Evolutionary conservation across 768 basidiomycete species (phyloP), one percentile per base, ranked within the genome.

Genomic region (Suillus clintonianus): DNA sequence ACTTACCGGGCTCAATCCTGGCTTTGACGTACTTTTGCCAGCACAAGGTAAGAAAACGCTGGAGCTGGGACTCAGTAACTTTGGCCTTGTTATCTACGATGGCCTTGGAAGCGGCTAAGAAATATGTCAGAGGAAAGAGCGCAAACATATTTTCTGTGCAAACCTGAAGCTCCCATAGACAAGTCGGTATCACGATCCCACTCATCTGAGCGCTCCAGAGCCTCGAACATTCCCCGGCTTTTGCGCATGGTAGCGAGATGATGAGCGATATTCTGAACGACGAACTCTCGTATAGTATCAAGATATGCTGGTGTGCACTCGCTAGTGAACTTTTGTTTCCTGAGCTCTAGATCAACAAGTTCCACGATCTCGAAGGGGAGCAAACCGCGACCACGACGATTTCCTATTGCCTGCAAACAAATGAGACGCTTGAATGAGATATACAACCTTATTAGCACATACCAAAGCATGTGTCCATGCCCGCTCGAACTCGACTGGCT

Each of bases 1-100:
- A 58, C 72, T 45, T 59, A 91, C 94, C 94, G 62, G 97, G 97
- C 78, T 99, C 97, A 67, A 99, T 97, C 70, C 95, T 92, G 9
- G 97, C 95, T 75, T 91, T 94, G 39, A 95, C 90, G 72, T 97
- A 99, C 75, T 92, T 94, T 19, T 87, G 87, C 88, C 94, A 91
- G 72, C 94, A 96, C 43, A 92, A 81, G n/a, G 91, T 82, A 45
- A 99, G 79, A 84, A 99, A 99, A 8, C 77, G 79, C 50, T 80
- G 82, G 2, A 99, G 74, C 70, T 99, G 97, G 6, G 79, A 77
- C 74, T 89, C 84, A 0, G 97, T 97, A 24, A 98, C 94, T 75
- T 95, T 96, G 53, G 87, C 83, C 75, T 87, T 89, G 75, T 99
- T 99, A 70, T 96, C 88, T n/a, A 97, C 90, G 11, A 90, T 85